Conservation (phyloP, 2,329 filamentous ascomycete genomes). For the Sodiomyces alkalinus region DNA sequence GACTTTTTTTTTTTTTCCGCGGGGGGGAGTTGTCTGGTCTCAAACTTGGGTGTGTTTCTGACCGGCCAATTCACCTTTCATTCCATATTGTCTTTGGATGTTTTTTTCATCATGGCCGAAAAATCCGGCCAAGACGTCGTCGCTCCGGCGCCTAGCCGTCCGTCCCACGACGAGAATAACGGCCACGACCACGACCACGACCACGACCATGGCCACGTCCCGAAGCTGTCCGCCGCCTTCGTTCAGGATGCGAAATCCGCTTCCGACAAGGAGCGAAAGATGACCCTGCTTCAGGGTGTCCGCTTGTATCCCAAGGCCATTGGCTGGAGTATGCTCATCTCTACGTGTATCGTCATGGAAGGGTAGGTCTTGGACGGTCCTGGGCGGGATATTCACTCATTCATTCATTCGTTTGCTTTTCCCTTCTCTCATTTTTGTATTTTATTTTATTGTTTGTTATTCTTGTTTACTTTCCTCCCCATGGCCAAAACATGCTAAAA, state of each 20-base stretch:
- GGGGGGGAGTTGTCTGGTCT: neutral
- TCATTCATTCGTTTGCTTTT: too few relatives aligned
- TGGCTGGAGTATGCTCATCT: constrained; percentile 69
- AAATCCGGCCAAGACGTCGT: constrained; percentile 6
- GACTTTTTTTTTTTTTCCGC: too few relatives aligned
- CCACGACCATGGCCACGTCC: constrained; percentile 2
- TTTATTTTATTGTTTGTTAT: too few relatives aligned
- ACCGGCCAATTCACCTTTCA: neutral
- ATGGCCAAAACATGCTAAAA: neutral
- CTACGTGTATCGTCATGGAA: constrained; percentile 86
- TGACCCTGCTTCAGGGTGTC: constrained; percentile 63
- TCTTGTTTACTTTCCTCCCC: neutral
- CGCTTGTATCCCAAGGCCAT: constrained; percentile 78
- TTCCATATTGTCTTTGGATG: neutral
- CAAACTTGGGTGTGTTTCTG: neutral
- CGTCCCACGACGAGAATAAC: constrained; percentile 4
- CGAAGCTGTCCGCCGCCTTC: constrained; percentile 17
- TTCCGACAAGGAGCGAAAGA: constrained; percentile 47
- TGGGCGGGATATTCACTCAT: too few relatives aligned
- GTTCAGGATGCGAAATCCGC: constrained; percentile 32
- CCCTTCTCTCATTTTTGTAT: too few relatives aligned
- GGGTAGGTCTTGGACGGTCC: too few relatives aligned
- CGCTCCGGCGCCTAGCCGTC: constrained; percentile 3
- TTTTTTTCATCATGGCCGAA: neutral
- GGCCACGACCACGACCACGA: constrained; percentile 4